Base-by-base conservation (phyloP, 148 eudicot genomes). In the Amaranthus palmeri region DNA sequence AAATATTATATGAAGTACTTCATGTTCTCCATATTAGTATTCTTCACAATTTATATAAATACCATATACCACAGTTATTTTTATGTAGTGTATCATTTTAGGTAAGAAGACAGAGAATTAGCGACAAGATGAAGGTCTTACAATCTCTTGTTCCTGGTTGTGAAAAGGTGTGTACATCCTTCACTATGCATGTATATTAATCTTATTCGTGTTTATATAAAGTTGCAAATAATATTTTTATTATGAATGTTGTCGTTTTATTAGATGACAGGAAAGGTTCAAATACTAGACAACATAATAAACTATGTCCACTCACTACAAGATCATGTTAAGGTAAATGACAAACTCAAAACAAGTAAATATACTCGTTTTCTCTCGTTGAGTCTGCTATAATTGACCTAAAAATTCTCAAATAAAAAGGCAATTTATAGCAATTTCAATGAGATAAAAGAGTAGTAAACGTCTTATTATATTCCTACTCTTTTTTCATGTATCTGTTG, bases 111-210 rank as follows among this genome's bases (percentile, higher is more conserved):
- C 69, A 65, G 17, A 46, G 9, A 48, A 65, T 65, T 4, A 46
- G 54, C 15, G 54, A 48, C 10, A 65, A 46, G 69, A 65, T 65
- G 69, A 65, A 65, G 69, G 36, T 46, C 25, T 46, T 65, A 53
- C 69, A 65, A 48, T 46, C 69, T 3, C 53, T 65, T 65, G 41
- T 65, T 65, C 69, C 69, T 45, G 69, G 53, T 14, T 65, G 69
- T 17, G 69, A 65, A 36, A 65, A 65, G 69, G 69, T 65, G 7
- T 36, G 36, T 65, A 4, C 62, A 58, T 58, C 17, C 36, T 25
- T 25, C 36, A 25, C 36, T 25, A 25, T 25, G 36, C 36, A 25
- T 25, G 36, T 25, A 25, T 15, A 54, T 54, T 54, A 6, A 54
- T 6, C 58, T n/a, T 25, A 25, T 25, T 25, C 36, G 36, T 25